Percentiles rank a stretch among this genome's conserved stretches.
Evolutionary conservation across 805 yeast species (phyloP).

Genomic region (Candida nonsorbophila): DNA sequence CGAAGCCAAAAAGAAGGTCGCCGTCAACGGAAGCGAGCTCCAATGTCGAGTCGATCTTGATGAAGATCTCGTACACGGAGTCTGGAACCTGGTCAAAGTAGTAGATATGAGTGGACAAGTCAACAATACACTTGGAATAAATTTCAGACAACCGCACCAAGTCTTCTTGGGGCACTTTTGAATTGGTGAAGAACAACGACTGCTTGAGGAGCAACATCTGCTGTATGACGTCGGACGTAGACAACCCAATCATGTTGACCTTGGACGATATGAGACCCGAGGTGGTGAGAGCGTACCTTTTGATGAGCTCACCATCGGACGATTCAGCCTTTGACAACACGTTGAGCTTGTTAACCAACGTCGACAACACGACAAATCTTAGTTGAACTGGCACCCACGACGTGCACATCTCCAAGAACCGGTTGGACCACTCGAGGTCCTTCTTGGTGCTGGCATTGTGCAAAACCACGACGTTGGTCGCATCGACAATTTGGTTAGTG

Average conservation of each 20-base stretch:
- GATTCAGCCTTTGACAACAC: slow-evolving; percentile 13
- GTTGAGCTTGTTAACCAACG: slow-evolving; percentile 28
- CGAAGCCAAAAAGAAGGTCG: slow-evolving; percentile 11
- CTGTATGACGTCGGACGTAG: slow-evolving; percentile 73
- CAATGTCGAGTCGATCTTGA: slow-evolving; percentile 33
- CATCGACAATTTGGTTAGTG: slow-evolving; percentile 52
- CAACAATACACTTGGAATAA: slow-evolving; percentile 57
- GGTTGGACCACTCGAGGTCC: slow-evolving; percentile 45
- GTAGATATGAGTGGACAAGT: slow-evolving; percentile 71
- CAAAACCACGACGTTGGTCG: slow-evolving; percentile 49
- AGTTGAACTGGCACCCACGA: slow-evolving; percentile 78
- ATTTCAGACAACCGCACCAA: slow-evolving; percentile 29
- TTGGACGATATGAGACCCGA: slow-evolving; percentile 66
- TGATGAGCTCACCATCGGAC: slow-evolving; percentile 18
- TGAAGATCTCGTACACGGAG: slow-evolving; percentile 63
- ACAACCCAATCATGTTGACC: slow-evolving; percentile 81
- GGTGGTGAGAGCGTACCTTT: slow-evolving; percentile 40
- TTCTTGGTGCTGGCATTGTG: slow-evolving; percentile 25
- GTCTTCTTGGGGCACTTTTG: slow-evolving; percentile 15
- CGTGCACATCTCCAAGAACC: slow-evolving; percentile 59
- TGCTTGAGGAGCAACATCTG: slow-evolving; percentile 50
- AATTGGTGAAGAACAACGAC: slow-evolving; percentile 19
- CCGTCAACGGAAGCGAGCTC: slow-evolving; percentile 9
- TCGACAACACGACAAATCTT: slow-evolving; percentile 58
- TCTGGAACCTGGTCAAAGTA: slow-evolving; percentile 85